Conservation (phyloP, 1,139 yeast species). For the Taiozyma sp. region DNA sequence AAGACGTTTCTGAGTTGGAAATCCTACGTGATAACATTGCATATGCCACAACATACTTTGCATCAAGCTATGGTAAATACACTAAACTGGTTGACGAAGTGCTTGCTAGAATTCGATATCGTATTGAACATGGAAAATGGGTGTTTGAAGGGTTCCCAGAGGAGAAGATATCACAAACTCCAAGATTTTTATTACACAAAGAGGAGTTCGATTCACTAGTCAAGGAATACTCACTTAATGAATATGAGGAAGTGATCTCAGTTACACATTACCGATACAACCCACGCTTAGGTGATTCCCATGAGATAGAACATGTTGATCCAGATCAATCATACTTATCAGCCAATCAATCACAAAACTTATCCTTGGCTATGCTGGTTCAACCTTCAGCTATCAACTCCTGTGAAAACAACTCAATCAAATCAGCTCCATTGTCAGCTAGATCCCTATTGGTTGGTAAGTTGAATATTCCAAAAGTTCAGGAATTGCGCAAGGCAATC, state of each 20-base stretch:
- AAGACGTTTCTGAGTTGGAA: background rate
- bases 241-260: slow-evolving; percentile 16
- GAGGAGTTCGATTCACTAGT: slow-evolving; percentile 3
- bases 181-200: slow-evolving; percentile 9
- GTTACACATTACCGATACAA: slow-evolving; percentile 19
- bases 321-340: slow-evolving; percentile 9
- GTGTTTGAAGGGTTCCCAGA: slow-evolving; percentile 9
- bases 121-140: slow-evolving; percentile 16
- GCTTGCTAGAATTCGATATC: slow-evolving; percentile 17
- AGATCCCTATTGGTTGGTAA: slow-evolving; percentile 20
- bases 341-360: slow-evolving; percentile 6
- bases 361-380: slow-evolving; percentile 14
- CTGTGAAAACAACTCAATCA: slow-evolving; percentile 19
- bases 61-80: slow-evolving; percentile 8
- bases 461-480: slow-evolving; percentile 35
- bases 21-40: slow-evolving; percentile 19
- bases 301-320: slow-evolving; percentile 3
- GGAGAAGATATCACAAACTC: slow-evolving; percentile 4
- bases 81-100: slow-evolving; percentile 9
- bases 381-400: slow-evolving; percentile 11
- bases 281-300: background rate
- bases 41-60: slow-evolving; percentile 11
- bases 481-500: slow-evolving; percentile 43
- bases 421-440: slow-evolving; percentile 22
- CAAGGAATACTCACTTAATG: slow-evolving; percentile 5